phyloP scores from a whole-genome alignment of 352 stramenopile genomes.

The Ochromonadaceae sp. region DNA sequence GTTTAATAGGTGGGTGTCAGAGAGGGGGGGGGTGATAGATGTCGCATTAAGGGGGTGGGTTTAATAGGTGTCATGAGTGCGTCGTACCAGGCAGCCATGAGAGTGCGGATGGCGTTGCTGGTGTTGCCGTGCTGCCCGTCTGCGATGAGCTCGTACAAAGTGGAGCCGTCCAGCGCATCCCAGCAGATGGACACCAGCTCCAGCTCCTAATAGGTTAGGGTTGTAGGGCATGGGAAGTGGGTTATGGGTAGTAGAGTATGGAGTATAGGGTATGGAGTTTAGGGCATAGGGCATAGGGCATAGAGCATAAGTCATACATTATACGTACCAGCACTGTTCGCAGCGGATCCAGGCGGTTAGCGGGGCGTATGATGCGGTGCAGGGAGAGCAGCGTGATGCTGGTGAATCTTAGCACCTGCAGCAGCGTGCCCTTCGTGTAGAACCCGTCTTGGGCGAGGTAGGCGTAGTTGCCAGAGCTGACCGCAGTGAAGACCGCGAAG shows the following conservation, averaged over 20 bases:
- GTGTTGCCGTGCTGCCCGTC: not conserved
- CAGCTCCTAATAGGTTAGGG: no score
- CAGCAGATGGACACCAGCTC: slow-evolving; percentile 14
- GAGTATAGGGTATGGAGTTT: no score
- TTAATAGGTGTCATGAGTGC: no score
- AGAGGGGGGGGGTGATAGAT: no score
- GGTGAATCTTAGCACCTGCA: slow-evolving; percentile 2
- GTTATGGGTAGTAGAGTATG: no score
- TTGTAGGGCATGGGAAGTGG: no score
- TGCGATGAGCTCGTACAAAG: not conserved
- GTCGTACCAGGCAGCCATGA: slow-evolving; percentile 14
- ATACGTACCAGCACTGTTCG: slow-evolving; percentile 13
- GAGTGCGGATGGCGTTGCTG: not conserved
- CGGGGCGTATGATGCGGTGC: not conserved
- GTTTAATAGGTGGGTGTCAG: no score
- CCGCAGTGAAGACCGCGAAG: slow-evolving; percentile 4
- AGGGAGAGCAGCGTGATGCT: not conserved
- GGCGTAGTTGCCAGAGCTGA: not conserved
- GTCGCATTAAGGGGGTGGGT: no score
- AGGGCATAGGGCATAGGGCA: no score
- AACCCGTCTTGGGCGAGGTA: not conserved
- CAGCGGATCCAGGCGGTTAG: slow-evolving; percentile 13
- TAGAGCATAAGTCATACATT: no score
- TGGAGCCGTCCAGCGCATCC: slow-evolving; percentile 13
- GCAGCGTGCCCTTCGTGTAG: not conserved